These are phyloP conservation scores for Mycena albidolilacea DNA, from an alignment of 768 basidiomycete species.

Conservation along the genomic window DNA sequence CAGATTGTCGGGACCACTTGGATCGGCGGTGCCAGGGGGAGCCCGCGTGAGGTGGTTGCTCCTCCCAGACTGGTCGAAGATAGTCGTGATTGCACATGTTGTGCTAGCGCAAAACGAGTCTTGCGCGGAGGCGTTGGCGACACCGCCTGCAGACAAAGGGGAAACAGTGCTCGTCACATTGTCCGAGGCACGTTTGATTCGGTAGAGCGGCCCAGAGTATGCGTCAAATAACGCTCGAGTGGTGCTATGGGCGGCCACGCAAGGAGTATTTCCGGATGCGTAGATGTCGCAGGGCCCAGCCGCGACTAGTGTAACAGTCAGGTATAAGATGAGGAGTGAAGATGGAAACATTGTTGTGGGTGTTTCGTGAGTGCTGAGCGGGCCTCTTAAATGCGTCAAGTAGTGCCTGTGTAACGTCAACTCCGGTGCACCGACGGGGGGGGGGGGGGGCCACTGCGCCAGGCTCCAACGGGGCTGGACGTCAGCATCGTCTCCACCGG, in stretches of 20 bases:
- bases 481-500: too few species aligned
- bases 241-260: conserved; percentile 28
- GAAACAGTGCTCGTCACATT: conserved; percentile 22
- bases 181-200: conserved; percentile 32
- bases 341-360: background rate
- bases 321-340: conserved; percentile 16
- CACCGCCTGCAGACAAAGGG: conserved; percentile 33
- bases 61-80: conserved; percentile 20
- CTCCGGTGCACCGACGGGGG: background rate
- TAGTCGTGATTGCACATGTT: too few species aligned
- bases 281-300: conserved; percentile 32
- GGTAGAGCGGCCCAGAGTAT: conserved; percentile 32
- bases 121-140: conserved; percentile 23
- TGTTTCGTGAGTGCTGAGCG: conserved; percentile 6
- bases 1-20: conserved; percentile 29
- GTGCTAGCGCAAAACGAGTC: too few species aligned
- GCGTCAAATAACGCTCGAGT: background rate
- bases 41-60: conserved; percentile 29
- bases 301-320: conserved; percentile 18
- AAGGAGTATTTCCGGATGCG: conserved; percentile 21
- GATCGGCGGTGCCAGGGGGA: conserved; percentile 19
- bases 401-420: background rate
- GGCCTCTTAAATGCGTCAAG: conserved; percentile 2
- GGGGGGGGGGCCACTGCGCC: background rate
- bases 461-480: too few species aligned